Percentiles rank a stretch among this genome's conserved stretches.
Evolutionary conservation across 257 asterid genomes (phyloP).

Genomic region (Ocimum tenuiflorum): DNA sequence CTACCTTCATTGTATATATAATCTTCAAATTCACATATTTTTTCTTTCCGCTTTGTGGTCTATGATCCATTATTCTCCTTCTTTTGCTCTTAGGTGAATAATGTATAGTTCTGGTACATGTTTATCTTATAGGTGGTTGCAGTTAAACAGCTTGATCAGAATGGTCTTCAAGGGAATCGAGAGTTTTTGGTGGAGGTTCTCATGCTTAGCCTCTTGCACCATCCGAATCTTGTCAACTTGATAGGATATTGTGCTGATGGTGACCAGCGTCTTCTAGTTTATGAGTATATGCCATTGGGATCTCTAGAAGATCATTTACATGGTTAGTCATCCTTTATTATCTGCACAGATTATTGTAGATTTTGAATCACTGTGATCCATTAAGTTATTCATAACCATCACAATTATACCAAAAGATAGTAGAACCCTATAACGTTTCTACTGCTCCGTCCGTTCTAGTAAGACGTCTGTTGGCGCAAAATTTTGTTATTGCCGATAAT

Average conservation of each 20-base stretch:
- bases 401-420: too few relatives aligned
- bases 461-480: too few relatives aligned
- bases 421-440: too few relatives aligned
- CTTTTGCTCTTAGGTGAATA: background rate
- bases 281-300: slow-evolving; percentile 93
- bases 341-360: background rate
- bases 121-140: slow-evolving; percentile 69
- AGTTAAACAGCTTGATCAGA: slow-evolving; percentile 87
- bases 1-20: too few relatives aligned
- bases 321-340: slow-evolving; percentile 45
- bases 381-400: too few relatives aligned
- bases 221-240: slow-evolving; percentile 88
- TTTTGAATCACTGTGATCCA: too few relatives aligned
- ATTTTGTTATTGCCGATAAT: too few relatives aligned
- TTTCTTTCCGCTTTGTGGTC: too few relatives aligned
- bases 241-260: slow-evolving; percentile 99
- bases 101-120: slow-evolving; percentile 17
- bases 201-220: slow-evolving; percentile 96
- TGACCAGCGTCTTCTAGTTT: slow-evolving; percentile 93
- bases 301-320: slow-evolving; percentile 97
- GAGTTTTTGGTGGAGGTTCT: slow-evolving; percentile 97
- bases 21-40: too few relatives aligned
- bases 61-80: too few relatives aligned
- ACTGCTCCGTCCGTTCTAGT: too few relatives aligned
- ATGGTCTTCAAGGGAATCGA: slow-evolving; percentile 91